Percentiles rank a stretch among this genome's conserved stretches.
phyloP scores from a whole-genome alignment of 2,329 filamentous ascomycete species.

The Trichophyton mentagrophytes region DNA sequence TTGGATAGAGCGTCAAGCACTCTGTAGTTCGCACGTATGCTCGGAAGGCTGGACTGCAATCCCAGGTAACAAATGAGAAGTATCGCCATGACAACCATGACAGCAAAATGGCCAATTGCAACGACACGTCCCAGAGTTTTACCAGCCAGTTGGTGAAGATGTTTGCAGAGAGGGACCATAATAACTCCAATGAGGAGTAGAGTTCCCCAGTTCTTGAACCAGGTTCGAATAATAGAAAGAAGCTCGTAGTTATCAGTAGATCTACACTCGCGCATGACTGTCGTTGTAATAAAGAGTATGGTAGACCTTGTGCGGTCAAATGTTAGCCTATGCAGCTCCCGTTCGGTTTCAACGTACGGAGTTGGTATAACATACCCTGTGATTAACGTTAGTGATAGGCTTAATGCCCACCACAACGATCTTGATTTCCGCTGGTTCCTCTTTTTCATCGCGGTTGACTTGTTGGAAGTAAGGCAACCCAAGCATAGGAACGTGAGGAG shows the following conservation, averaged over 20 bases:
- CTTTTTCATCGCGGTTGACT: slow-evolving; percentile 3
- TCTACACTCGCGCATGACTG: neutral
- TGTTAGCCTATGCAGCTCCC: neutral
- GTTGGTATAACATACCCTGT: neutral
- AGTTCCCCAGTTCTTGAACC: neutral
- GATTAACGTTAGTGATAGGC: slow-evolving; percentile 1
- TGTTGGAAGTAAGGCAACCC: neutral
- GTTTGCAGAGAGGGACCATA: slow-evolving; percentile 9
- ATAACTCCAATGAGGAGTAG: slow-evolving; percentile 9
- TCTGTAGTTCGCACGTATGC: neutral
- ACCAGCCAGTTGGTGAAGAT: slow-evolving; percentile 6
- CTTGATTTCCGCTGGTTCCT: slow-evolving; percentile 6
- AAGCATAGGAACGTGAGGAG: slow-evolving; percentile 5
- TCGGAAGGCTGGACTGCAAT: neutral
- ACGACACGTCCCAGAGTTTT: slow-evolving; percentile 1
- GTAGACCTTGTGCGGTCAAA: neutral
- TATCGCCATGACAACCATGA: slow-evolving; percentile 7
- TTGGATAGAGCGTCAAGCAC: neutral
- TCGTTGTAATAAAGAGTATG: slow-evolving; percentile 3
- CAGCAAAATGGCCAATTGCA: neutral
- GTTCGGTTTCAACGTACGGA: neutral
- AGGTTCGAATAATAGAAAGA: neutral
- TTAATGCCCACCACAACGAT: slow-evolving; percentile 6
- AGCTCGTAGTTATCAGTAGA: neutral
- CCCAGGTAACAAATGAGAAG: slow-evolving; percentile 4